These are phyloP conservation scores for Aspergillus versicolor DNA, from an alignment of 2,329 filamentous ascomycete species.

Conservation along the genomic window DNA sequence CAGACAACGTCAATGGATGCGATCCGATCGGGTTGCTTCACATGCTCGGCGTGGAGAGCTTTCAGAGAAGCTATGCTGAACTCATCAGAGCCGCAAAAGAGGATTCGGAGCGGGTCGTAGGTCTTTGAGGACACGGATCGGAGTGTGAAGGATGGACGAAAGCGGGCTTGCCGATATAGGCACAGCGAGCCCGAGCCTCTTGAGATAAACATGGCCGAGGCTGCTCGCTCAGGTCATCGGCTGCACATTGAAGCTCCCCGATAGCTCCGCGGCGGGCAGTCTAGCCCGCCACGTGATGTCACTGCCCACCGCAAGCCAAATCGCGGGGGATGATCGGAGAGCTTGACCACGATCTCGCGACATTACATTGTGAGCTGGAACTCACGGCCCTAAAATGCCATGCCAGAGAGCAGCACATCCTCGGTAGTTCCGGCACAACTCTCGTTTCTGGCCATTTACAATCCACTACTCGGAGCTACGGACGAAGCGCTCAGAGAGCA, in stretches of 20 bases:
- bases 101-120: constrained; percentile 67
- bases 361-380: constrained; percentile 14
- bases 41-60: constrained; percentile 64
- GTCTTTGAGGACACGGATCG: constrained; percentile 32
- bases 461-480: constrained; percentile 72
- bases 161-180: constrained; percentile 19
- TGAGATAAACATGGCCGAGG: constrained; percentile 26
- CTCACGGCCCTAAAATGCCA: constrained; percentile 29
- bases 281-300: constrained; percentile 33
- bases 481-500: constrained; percentile 76
- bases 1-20: constrained; percentile 83
- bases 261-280: constrained; percentile 8
- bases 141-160: constrained; percentile 11
- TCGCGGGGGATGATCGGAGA: constrained; percentile 5
- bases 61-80: constrained; percentile 79
- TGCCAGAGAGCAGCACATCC: constrained; percentile 37
- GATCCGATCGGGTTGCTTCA: constrained; percentile 55
- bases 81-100: constrained; percentile 92
- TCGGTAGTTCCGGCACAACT: constrained; percentile 73
- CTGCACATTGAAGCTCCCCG: constrained; percentile 13
- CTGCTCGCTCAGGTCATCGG: neutral
- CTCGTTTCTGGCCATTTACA: constrained; percentile 92
- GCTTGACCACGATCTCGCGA: neutral
- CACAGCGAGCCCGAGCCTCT: constrained; percentile 23
- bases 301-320: constrained; percentile 22